These are phyloP conservation scores for Auriscalpium microsporum DNA, from an alignment of 768 basidiomycete species.

Conservation along the genomic window DNA sequence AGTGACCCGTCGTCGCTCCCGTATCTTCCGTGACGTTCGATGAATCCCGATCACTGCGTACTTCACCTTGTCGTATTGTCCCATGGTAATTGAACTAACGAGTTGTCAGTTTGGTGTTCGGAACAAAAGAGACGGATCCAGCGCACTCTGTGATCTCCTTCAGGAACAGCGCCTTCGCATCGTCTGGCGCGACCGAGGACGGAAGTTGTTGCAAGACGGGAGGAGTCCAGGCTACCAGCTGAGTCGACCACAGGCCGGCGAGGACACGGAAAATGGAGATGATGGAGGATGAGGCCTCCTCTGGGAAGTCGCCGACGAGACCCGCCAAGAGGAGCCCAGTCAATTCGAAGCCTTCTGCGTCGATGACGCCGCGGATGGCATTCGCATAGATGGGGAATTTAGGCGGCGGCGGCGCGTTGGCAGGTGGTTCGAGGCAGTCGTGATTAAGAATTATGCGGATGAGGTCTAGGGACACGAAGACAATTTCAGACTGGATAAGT, in stretches of 20 bases:
- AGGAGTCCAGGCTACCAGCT: conserved; percentile 67
- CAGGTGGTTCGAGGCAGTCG: conserved; percentile 47
- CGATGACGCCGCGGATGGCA: conserved; percentile 51
- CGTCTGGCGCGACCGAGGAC: conserved; percentile 45
- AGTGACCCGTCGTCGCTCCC: conserved; percentile 47
- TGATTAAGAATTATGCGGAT: conserved; percentile 70
- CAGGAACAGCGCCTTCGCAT: conserved; percentile 66
- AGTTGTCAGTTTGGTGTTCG: conserved; percentile 7
- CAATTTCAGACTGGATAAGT: conserved; percentile 73
- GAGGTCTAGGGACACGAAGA: conserved; percentile 76
- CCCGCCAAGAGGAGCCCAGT: conserved; percentile 65
- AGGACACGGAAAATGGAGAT: conserved; percentile 72
- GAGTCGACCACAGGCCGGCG: conserved; percentile 55
- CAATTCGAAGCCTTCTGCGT: conserved; percentile 67
- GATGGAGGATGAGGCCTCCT: conserved; percentile 67
- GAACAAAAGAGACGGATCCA: background rate
- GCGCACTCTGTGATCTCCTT: conserved; percentile 67
- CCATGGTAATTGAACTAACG: conserved; percentile 52
- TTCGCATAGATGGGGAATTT: conserved; percentile 56
- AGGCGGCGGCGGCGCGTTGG: conserved; percentile 38
- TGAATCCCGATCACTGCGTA: conserved; percentile 65
- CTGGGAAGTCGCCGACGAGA: conserved; percentile 80
- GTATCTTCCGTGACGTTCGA: conserved; percentile 64
- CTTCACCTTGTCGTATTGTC: conserved; percentile 75
- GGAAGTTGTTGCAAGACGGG: conserved; percentile 66